Evolutionary conservation across 2,329 filamentous ascomycete species (phyloP), one percentile per base, ranked within the genome.

Genomic region (Colletotrichum melonis): DNA sequence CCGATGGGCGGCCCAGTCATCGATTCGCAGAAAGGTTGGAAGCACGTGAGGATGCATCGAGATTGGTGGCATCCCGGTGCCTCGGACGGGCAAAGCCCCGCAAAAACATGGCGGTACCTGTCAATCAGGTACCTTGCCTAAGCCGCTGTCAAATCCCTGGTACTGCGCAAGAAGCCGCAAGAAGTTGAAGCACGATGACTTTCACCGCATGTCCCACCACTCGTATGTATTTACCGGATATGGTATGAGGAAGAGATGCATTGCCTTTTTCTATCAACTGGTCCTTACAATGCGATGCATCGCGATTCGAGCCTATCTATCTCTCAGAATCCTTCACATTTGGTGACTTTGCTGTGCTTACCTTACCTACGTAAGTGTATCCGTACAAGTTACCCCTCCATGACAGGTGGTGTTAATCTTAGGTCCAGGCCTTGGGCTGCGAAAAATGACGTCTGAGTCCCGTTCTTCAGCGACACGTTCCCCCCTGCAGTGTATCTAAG

Each of bases 31-130:
- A 30, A 56, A n/a, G 32, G 42, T 46, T 67, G 46, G 56, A 26
- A 35, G 52, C 54, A 54, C 28, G 54, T 54, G 67, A 70, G 67
- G 46, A 35, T 14, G 42, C 28, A 26, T 52, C 38, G 55, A 63
- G 57, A 68, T 52, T 68, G 64, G 64, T 57, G 35, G 49, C 62
- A 57, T 68, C 32, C 64, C 57, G 69, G 55, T n/a, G n/a, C 58
- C 63, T n/a, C 46, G 55, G 63, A 56, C 46, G 24, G 26, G 46
- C 24, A 32, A 14, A 11, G 58, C 57, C 65, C 69, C 69, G 52
- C 62, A 57, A 66, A 28, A 55, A 55, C n/a, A 46, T 28, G 52
- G 30, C 52, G 38, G 69, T 63, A 59, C 69, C 49, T 72, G 69
- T 30, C 28, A 7, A 30, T 30, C 32, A 59, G 35, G 35, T 24